Base-by-base conservation (phyloP, 495 filamentous ascomycete genomes). In the Daldinia bambusicola region DNA sequence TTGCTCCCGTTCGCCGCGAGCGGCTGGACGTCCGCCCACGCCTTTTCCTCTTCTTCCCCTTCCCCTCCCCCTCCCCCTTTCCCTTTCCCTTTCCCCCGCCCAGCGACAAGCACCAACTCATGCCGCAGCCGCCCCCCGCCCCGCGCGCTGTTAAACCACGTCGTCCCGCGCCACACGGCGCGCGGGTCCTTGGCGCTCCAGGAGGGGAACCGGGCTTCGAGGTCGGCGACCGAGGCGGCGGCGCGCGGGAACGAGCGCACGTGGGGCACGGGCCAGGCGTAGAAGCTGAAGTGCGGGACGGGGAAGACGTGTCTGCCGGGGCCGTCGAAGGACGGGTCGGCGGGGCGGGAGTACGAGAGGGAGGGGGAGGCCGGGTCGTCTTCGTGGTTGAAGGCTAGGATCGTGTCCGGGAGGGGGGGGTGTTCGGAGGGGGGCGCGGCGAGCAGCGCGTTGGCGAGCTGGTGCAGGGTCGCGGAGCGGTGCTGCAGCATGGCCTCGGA, bases 261-360 rank as follows among this genome's bases (percentile, higher is more conserved):
- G 62, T 85, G 81, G 34, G 87, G 81, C 48, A 90, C 84, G 0
- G 88, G 84, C 89, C 90, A 93, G 1, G 88, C 81, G 89, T 90
- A 94, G 82, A 90, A 92, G 66, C 88, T 86, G 76, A 94, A 94
- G 80, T 94, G 91, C 0, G 92, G 92, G 80, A 94, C 91, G 3
- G 92, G 74, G 88, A 92, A 94, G 56, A 83, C 78, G 12, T 79
- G 80, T 6, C 61, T 55, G 4, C 80, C 75, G 2, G 75, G 51
- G 4, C 86, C 77, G 26, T 77, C 79, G 71, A 90, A 82, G 12
- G 82, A 69, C 0, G 81, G 77, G 74, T 82, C 78, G 1, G 80
- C 79, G 12, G 78, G 72, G 2, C 77, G 76, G n/a, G 78, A 58
- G 69, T 78, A 81, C 14, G 78, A 77, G 32, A 74, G 68, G 16